Percentiles rank a stretch among this genome's conserved stretches.
Evolutionary conservation across 139 green algal species (phyloP).

Genomic region (Chlorella ohadii): DNA sequence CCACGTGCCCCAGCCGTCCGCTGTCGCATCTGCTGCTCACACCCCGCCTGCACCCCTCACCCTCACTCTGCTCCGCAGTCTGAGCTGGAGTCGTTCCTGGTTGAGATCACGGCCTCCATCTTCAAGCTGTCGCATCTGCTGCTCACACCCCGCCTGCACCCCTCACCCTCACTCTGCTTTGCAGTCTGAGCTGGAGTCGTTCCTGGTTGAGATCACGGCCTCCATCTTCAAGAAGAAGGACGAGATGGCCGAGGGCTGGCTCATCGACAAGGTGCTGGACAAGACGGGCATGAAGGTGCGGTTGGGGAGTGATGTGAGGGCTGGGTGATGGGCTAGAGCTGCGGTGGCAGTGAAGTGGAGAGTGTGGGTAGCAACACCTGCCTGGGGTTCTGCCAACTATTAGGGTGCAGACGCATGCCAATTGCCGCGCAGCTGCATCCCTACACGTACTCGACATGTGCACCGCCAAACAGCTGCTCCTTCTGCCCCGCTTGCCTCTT

Average conservation of each 20-base stretch:
- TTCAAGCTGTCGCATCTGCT: constrained; percentile 48
- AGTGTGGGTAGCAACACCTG: no score
- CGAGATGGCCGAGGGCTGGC: constrained; percentile 69
- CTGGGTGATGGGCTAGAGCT: neutral
- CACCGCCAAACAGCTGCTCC: no score
- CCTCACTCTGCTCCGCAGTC: constrained; percentile 23
- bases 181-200: constrained; percentile 83
- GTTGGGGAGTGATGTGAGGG: neutral
- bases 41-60: no score
- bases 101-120: constrained; percentile 97
- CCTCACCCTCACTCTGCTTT: no score
- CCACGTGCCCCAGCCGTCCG: no score
- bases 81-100: constrained; percentile 91
- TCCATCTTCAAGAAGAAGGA: constrained; percentile 92
- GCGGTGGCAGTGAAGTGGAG: no score
- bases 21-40: no score
- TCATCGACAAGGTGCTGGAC: constrained; percentile 98
- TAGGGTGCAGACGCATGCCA: no score
- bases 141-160: no score
- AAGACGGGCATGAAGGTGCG: constrained; percentile 97
- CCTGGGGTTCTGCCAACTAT: no score
- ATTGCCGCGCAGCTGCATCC: no score
- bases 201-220: constrained; percentile 97
- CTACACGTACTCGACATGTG: no score
- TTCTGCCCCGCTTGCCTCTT: neutral